Base-by-base conservation (phyloP, 2,329 filamentous ascomycete genomes). In the Rhinocladiella mackenziei region DNA sequence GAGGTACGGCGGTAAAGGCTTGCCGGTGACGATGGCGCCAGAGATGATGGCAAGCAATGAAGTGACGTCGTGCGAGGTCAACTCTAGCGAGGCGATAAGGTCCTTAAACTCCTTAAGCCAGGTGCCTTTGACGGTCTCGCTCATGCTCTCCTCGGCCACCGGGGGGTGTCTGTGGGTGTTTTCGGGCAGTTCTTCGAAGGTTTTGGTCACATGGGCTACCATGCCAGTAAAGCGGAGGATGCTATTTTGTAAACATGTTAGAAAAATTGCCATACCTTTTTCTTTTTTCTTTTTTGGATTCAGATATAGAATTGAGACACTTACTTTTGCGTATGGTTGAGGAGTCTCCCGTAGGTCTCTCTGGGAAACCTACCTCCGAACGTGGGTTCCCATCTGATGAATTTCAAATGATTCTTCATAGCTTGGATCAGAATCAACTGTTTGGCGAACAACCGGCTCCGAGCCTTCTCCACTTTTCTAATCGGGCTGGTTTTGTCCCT, bases 281-380 rank as follows among this genome's bases (percentile, higher is more conserved):
- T n/a, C n/a, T n/a, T n/a, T n/a, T n/a, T n/a, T n/a, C n/a, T n/a
- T n/a, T n/a, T n/a, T n/a, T n/a, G n/a, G n/a, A n/a, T n/a, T n/a
- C n/a, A n/a, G n/a, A n/a, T n/a, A 18, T 3, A 4, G 37, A n/a
- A 11, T 32, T 26, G 23, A 22, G 15, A 14, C n/a, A 47, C 44
- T 45, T 30, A 51, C 48, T 74, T 78, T 48, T 74, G 68, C 4
- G 82, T 72, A 22, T 74, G 71, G 2, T 66, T 62, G 33, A 85
- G 80, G 46, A 86, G 78, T 28, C 73, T 67, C 38, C 81, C 73
- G 62, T 87, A 88, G n/a, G 75, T 70, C 39, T 76, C 68, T 26
- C 72, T 72, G 0, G 85, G 85, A 54, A 88, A 89, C 28, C 74
- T 75, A 14, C 85, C 85, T 9, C 85, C 84, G n/a, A 89, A 73